phyloP scores from a whole-genome alignment of 2,329 filamentous ascomycete species.

The Mollisia scopiformis region DNA sequence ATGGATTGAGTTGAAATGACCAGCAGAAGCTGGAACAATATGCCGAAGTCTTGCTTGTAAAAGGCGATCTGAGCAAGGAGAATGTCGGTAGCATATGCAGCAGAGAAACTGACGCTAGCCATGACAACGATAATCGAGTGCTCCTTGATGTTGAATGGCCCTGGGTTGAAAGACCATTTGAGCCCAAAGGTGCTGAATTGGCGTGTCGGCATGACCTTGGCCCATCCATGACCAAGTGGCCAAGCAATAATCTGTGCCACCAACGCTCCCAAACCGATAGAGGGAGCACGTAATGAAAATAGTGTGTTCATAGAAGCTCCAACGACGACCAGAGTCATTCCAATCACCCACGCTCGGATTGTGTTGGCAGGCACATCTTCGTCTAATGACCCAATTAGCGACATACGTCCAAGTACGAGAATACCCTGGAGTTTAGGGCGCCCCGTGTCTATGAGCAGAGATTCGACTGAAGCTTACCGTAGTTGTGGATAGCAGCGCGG shows the following conservation, averaged over 20 bases:
- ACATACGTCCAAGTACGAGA: not conserved
- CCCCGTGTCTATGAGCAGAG: no score
- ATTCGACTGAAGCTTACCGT: no score
- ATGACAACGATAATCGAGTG: slow-evolving; percentile 70
- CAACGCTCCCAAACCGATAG: slow-evolving; percentile 46
- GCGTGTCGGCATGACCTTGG: slow-evolving; percentile 37
- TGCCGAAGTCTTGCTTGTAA: slow-evolving; percentile 70
- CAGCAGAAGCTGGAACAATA: slow-evolving; percentile 61
- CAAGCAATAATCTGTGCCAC: slow-evolving; percentile 34
- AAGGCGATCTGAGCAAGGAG: slow-evolving; percentile 72
- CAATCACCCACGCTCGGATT: slow-evolving; percentile 66
- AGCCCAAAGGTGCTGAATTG: slow-evolving; percentile 51
- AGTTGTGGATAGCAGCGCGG: slow-evolving; percentile 62
- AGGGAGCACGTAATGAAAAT: slow-evolving; percentile 33
- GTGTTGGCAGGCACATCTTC: slow-evolving; percentile 69
- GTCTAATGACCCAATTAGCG: not conserved
- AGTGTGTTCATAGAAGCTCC: slow-evolving; percentile 31
- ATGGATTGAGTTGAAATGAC: slow-evolving; percentile 64
- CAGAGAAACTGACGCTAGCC: slow-evolving; percentile 40
- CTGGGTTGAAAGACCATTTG: slow-evolving; percentile 63
- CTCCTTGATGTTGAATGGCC: slow-evolving; percentile 73
- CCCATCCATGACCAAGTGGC: slow-evolving; percentile 55
- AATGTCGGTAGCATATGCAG: slow-evolving; percentile 70
- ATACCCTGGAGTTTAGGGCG: not conserved
- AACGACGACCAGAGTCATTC: slow-evolving; percentile 41